Evolutionary conservation across 441 rosid genomes (phyloP), one percentile per base, ranked within the genome.

Genomic region (Euphorbia schlechtendalii): DNA sequence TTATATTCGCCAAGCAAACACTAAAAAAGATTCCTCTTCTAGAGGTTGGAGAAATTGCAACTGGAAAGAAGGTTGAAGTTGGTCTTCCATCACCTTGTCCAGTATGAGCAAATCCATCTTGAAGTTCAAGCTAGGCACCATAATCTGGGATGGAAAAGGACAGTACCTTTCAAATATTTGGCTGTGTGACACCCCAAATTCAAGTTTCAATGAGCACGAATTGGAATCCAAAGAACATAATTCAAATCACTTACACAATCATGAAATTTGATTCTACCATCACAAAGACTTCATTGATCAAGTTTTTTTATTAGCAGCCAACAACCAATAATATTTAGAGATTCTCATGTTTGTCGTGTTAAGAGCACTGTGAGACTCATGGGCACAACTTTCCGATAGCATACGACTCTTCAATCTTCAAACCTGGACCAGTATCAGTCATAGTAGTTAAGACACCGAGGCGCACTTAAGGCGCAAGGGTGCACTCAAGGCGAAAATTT

Each of bases 71-170:
- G 71, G 83, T 76, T 51, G 86, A 77, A 68, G 84, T 74, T 28
- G 98, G 98, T 71, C 99, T 92, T 80, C 99, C 91, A 71, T 85
- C 85, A 43, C 68, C 77, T 77, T 82, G 69, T 59, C 89, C 83
- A 56, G 75, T 73, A 73, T 89, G 97, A 73, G 80, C 73, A 79
- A 95, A 89, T 65, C 97, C 99, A 76, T 80, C 91, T 88, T 92
- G 95, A 77, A 89, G 97, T 70, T 92, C 95, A 74, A 95, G 95
- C 91, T 96, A 89, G 65, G 96, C 89, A 81, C 92, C 98, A 56
- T 62, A 12, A 41, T 22, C 15, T 9, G 14, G 17, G 25, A 63
- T 14, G 48, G 70, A 27, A 15, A 71, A 60, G 60, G 30, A 55
- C 20, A 66, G 64, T 78, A 75, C 99, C 95, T 92, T 73, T 89